Evolutionary conservation across 306 rosid species (phyloP), one percentile per base, ranked within the genome.

Genomic region (Pachyrhizus erosus): DNA sequence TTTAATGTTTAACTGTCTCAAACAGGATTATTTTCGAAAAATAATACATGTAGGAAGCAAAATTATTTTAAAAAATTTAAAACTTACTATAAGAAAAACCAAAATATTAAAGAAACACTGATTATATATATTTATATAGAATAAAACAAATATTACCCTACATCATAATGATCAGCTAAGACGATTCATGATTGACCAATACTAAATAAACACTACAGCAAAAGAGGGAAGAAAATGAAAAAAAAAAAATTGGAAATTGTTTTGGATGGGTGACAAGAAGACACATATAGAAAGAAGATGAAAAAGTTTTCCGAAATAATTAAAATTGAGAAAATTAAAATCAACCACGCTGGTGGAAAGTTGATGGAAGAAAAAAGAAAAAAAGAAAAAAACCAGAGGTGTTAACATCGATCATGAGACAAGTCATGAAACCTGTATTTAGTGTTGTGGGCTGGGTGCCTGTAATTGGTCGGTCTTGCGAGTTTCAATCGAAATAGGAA

Each of bases 371-470:
- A 52, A 80, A 61, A 73, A 43, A 1, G 0, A 9, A 43, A 45
- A 45, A 31, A 31, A 31, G 34, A 31, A 31, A 31, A 39, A 8
- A 39, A 8, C 14, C 2, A 17, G 31, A 29, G 3, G 31, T 61
- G 54, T 76, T 82, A 57, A 55, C 73, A 43, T 82, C 33, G 15
- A 62, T n/a, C 34, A 6, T 23, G 13, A 70, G 87, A 71, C 76
- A 83, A 45, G 65, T 57, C 33, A 45, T 43, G 78, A 76, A 76
- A 29, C 11, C 1, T 75, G 57, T 81, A 68, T 82, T 75, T 55
- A 70, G 75, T 83, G 83, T 70, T 83, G 82, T 46, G 79, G 73
- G 73, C 66, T 62, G 26, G 45, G 43, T 82, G 82, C 45, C 0
- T 60, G 29, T 20, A 55, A 81, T 68, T 77, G 76, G 81, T 52